phyloP scores from a whole-genome alignment of 768 basidiomycete genomes.

The Panus rudis region DNA sequence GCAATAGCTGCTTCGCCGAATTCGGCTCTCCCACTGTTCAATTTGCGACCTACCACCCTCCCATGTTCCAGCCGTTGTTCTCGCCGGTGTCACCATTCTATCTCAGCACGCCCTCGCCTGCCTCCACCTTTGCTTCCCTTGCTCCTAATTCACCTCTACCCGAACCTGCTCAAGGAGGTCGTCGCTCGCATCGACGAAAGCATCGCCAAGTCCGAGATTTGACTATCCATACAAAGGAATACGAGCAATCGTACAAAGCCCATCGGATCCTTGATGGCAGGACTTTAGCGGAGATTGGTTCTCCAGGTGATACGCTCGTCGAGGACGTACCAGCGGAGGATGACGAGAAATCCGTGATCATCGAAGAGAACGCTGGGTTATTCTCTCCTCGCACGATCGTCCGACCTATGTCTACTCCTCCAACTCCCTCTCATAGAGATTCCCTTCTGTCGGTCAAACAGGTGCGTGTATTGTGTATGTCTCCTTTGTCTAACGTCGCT shows the following conservation, averaged over 20 bases:
- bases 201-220: not conserved
- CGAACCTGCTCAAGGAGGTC: no score
- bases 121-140: not conserved
- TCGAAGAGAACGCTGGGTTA: not conserved
- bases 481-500: not conserved
- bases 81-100: constrained; percentile 7
- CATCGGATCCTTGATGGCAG: constrained; percentile 14
- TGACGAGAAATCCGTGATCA: not conserved
- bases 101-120: not conserved
- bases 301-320: not conserved
- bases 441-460: constrained; percentile 3
- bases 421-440: constrained; percentile 6
- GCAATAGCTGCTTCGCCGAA: not conserved
- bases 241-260: constrained; percentile 5
- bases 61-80: constrained; percentile 1
- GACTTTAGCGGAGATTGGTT: constrained; percentile 12
- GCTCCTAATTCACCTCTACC: not conserved
- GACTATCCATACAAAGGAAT: constrained; percentile 1
- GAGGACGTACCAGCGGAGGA: not conserved
- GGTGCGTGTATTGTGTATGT: constrained; percentile 7
- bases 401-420: constrained; percentile 21
- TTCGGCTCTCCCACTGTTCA: not conserved
- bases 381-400: constrained; percentile 7
- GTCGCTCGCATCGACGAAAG: not conserved
- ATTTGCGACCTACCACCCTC: not conserved